These are phyloP conservation scores for Diaporthe eres DNA, from an alignment of 2,329 filamentous ascomycete species.

Conservation along the genomic window DNA sequence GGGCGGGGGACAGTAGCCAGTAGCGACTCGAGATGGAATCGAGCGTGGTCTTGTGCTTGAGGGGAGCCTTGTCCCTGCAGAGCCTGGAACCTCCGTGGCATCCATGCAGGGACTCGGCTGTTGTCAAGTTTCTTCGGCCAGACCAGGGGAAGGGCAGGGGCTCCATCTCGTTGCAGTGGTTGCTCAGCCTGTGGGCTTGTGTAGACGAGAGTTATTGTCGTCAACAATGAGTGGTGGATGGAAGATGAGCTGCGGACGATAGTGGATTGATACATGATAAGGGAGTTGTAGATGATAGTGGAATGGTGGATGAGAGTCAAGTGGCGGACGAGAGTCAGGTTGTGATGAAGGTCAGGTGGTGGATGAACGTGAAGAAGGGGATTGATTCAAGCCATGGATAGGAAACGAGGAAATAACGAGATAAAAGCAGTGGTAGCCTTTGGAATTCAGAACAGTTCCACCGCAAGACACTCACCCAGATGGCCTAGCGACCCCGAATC, in stretches of 20 bases:
- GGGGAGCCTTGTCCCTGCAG: not conserved
- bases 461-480: too few species aligned
- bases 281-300: not conserved
- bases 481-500: not conserved
- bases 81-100: not conserved
- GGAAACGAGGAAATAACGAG: too few species aligned
- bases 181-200: not conserved
- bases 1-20: too few species aligned
- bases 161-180: not conserved
- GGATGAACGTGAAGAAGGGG: not conserved
- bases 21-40: not conserved
- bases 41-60: too few species aligned
- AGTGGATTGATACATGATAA: too few species aligned
- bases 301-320: not conserved
- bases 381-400: not conserved
- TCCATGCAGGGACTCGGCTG: not conserved
- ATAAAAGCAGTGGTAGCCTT: too few species aligned
- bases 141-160: not conserved
- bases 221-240: not conserved
- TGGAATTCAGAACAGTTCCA: too few species aligned
- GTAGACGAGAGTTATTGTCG: not conserved
- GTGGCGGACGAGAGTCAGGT: not conserved
- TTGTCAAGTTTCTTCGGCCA: not conserved
- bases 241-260: not conserved
- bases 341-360: not conserved